Evolutionary conservation across 1,284 basidiomycete species (phyloP).

Genomic region (Inonotus hispidus): DNA sequence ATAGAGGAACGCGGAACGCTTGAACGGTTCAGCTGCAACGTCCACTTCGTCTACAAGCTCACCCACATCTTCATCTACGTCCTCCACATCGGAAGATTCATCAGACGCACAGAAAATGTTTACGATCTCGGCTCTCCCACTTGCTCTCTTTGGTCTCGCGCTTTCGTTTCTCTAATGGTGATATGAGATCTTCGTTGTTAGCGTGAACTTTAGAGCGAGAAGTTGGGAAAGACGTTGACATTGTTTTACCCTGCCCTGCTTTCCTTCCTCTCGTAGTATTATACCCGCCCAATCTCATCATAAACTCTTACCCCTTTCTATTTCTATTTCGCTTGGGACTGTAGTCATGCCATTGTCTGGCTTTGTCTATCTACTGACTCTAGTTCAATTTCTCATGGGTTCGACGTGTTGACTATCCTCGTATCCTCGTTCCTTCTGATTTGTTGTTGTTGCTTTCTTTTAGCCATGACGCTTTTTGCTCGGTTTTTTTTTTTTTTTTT

Average conservation of each 20-base stretch:
- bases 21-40: constrained; percentile 41
- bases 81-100: constrained; percentile 17
- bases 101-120: neutral
- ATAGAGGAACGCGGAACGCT: constrained; percentile 46
- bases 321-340: no score
- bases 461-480: no score
- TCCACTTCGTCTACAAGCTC: constrained; percentile 21
- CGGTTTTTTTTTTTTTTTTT: no score
- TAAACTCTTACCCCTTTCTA: no score
- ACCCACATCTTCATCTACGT: constrained; percentile 9
- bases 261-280: neutral
- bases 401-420: no score
- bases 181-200: neutral
- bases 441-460: no score
- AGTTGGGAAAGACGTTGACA: neutral
- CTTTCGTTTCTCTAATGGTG: neutral
- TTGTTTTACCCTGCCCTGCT: neutral
- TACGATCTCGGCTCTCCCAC: neutral
- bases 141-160: constrained; percentile 1
- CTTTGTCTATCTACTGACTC: no score
- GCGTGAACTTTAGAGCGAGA: neutral
- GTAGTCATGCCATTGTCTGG: no score
- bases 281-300: neutral
- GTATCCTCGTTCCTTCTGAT: no score
- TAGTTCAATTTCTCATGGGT: no score